Conservation (phyloP, 2,329 filamentous ascomycete genomes). For the Colletotrichum plurivorum region DNA sequence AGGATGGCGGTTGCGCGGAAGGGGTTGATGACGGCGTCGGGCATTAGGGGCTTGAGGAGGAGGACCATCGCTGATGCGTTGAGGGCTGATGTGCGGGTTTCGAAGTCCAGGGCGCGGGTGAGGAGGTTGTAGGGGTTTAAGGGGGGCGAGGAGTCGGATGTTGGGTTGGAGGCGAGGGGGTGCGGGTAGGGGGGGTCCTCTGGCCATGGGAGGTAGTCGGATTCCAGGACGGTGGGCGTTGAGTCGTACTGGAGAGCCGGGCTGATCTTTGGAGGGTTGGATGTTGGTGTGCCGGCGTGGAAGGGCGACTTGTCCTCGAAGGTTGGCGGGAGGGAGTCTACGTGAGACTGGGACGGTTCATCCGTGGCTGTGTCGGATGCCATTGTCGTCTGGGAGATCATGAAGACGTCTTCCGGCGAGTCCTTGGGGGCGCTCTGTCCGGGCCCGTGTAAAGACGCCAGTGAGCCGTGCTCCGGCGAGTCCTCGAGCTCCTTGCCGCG, state of each 20-base stretch:
- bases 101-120: constrained; percentile 68
- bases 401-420: constrained; percentile 56
- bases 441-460: constrained; percentile 10
- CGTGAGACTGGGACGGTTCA: constrained; percentile 43
- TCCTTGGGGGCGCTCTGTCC: constrained; percentile 41
- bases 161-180: constrained; percentile 47
- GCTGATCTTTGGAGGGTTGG: constrained; percentile 46
- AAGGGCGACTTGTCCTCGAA: constrained; percentile 38
- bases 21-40: constrained; percentile 67
- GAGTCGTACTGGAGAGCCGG: constrained; percentile 53
- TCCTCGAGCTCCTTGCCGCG: constrained; percentile 55
- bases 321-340: constrained; percentile 21
- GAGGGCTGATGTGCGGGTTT: constrained; percentile 68
- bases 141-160: constrained; percentile 49
- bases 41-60: constrained; percentile 70
- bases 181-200: constrained; percentile 70
- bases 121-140: constrained; percentile 71
- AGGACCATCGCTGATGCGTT: constrained; percentile 74
- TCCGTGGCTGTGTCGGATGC: constrained; percentile 47
- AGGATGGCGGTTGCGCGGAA: constrained; percentile 70
- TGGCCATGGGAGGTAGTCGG: constrained; percentile 72
- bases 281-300: constrained; percentile 32
- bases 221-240: constrained; percentile 64
- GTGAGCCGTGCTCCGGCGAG: constrained; percentile 35
- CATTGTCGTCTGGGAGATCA: constrained; percentile 63